These are phyloP conservation scores for Phylloboletellus chloephorus DNA, from an alignment of 1,284 basidiomycete genomes.

Conservation along the genomic window DNA sequence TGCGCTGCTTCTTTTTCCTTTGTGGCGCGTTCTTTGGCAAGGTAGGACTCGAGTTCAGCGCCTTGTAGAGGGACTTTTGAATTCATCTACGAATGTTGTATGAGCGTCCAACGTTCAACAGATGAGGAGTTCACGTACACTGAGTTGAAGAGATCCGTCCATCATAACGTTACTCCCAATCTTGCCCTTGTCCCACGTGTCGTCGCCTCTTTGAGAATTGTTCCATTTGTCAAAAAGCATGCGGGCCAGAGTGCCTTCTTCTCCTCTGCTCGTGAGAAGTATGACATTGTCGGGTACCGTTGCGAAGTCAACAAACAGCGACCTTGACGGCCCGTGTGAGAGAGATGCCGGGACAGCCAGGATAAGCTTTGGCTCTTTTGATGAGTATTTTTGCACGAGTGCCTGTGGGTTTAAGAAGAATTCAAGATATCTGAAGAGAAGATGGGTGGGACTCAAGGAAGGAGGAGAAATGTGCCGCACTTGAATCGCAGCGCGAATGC, in stretches of 20 bases:
- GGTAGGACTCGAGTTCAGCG: constrained; percentile 77
- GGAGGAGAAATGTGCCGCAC: constrained; percentile 34
- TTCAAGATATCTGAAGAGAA: constrained; percentile 66
- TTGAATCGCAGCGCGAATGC: constrained; percentile 73
- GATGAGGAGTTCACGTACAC: constrained; percentile 40
- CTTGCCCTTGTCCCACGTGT: constrained; percentile 83
- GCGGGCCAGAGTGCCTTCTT: constrained; percentile 76
- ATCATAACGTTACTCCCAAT: constrained; percentile 82
- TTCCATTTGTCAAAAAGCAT: constrained; percentile 88
- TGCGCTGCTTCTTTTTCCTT: constrained; percentile 86
- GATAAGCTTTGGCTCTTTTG: constrained; percentile 86
- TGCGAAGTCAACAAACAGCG: constrained; percentile 82
- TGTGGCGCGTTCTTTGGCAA: constrained; percentile 72
- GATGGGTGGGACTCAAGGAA: constrained; percentile 4
- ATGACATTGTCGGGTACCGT: constrained; percentile 78
- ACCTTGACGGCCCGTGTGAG: constrained; percentile 88
- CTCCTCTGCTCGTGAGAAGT: constrained; percentile 72
- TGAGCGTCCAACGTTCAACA: constrained; percentile 12
- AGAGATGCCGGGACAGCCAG: constrained; percentile 89
- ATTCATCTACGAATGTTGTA: constrained; percentile 60
- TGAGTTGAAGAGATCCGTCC: constrained; percentile 61
- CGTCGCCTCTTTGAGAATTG: constrained; percentile 63
- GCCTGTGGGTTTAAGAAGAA: constrained; percentile 84
- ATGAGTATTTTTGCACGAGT: constrained; percentile 77
- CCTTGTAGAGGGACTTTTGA: constrained; percentile 86